Evolutionary conservation across 306 rosid genomes (phyloP), one percentile per base, ranked within the genome.

Genomic region (Rosa multiflora): DNA sequence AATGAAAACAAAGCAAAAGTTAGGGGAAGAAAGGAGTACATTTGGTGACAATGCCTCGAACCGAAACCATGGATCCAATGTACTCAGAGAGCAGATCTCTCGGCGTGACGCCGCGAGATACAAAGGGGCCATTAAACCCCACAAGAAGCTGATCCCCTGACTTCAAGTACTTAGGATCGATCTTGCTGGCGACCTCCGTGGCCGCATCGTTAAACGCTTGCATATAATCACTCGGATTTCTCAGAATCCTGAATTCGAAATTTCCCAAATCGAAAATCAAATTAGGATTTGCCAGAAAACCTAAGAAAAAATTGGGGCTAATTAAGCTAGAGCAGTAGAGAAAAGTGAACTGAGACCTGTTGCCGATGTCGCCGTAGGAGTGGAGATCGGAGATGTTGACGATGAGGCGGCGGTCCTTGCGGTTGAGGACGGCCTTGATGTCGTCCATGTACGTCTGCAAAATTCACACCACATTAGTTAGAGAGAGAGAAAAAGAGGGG

Each of bases 381-480:
- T 95, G 99, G 78, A 93, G 99, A 88, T 96, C 98, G 69, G 99
- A 96, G 74, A 96, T 89, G 86, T 93, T 90, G 81, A 93, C 90
- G 20, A 93, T 84, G 72, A 96, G 94, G 76, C 97, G 98, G 73
- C 73, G 91, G 73, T 96, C 96, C 86, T 91, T 93, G 83, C 82
- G 96, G 86, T 93, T 93, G 83, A 96, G 89, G 80, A 89, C 78
- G 72, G 98, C 81, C 86, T 91, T 91, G 87, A 96, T 93, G 76
- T 90, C 92, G 11, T 93, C 94, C 88, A 88, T 89, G 90, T 91
- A 96, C 13, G 88, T 78, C 96, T 91, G 15, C 83, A 86, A 73
- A 74, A 32, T 55, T 61, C 67, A 55, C 6, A 75, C 40, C 67
- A 5, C 46, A 73, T 53, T 14, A 6, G 72, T 67, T 23, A 55